Evolutionary conservation across 768 basidiomycete species (phyloP), one percentile per base, ranked within the genome.

Genomic region (Suillus fuscotomentosus): DNA sequence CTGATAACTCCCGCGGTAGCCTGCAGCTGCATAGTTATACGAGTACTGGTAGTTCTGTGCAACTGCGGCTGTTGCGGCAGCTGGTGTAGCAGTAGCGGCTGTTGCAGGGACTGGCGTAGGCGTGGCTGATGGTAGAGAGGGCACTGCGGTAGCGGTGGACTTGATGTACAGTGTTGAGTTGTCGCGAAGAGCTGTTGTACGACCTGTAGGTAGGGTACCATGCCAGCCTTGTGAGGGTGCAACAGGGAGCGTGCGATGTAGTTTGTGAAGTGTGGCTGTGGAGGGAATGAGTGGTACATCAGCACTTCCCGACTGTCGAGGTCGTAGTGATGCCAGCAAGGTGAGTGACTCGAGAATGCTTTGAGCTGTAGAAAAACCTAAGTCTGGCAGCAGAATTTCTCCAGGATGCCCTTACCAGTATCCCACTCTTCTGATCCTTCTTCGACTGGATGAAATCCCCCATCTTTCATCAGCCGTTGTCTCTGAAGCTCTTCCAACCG

Each of bases 361-460:
- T 73, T 89, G 86, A 24, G 92, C 93, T 94, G 71, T 45, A 63
- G 43, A 41, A 36, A 61, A 61, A 66, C 41, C n/a, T 64, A 61
- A 69, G 53, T 60, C 66, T 64, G 69, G 70, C 48, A 34, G 9
- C 3, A 65, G 61, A 62, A 43, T 66, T 60, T 42, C 64, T 67
- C 43, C 53, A 36, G 38, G 43, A 57, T 60, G 63, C 54, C 22
- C 88, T 68, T 71, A 93, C 92, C 93, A 65, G 84, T 85, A 68
- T 91, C 88, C 89, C 89, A 92, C 73, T 95, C 92, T 74, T 93
- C 92, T 13, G 90, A 89, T 41, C 82, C 89, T 71, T 87, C 84
- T 71, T 87, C 83, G 3, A 86, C 86, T 61, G 79, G 80, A 41
- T 73, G 72, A 10, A 79, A 83, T 45, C 79, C 81, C 15, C 80